Evolutionary conservation across 805 yeast genomes (phyloP).

Genomic region (Candida krabiensis): DNA sequence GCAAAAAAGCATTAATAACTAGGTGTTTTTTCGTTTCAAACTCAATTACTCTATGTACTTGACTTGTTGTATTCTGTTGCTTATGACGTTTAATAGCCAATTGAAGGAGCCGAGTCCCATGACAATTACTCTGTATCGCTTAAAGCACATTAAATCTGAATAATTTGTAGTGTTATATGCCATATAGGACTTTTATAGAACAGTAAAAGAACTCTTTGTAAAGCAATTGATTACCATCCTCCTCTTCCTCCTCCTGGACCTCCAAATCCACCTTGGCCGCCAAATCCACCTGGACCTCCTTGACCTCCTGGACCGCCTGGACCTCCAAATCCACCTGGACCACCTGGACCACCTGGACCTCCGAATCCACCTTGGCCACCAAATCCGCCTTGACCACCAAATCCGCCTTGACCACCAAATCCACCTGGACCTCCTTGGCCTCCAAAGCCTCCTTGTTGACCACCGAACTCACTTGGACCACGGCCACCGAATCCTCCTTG

Average conservation of each 20-base stretch:
- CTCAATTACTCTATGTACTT: too few relatives aligned
- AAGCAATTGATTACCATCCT: conserved; percentile 9
- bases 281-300: conserved; percentile 16
- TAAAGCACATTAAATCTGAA: too few relatives aligned
- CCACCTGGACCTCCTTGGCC: conserved; percentile 7
- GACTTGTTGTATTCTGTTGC: too few relatives aligned
- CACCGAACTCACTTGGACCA: conserved; percentile 14
- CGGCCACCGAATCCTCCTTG: conserved; percentile 8
- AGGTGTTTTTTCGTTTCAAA: too few relatives aligned
- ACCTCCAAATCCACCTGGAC: conserved; percentile 18
- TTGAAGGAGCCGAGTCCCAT: too few relatives aligned
- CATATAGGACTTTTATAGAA: too few relatives aligned
- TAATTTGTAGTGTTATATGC: too few relatives aligned
- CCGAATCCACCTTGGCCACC: conserved; percentile 17
- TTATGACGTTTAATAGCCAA: too few relatives aligned
- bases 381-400: conserved; percentile 13
- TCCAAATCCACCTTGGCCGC: conserved; percentile 21
- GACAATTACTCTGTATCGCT: too few relatives aligned
- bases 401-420: conserved; percentile 23
- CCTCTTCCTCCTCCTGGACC: conserved; percentile 25
- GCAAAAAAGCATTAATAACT: too few relatives aligned
- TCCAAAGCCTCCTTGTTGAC: conserved; percentile 5
- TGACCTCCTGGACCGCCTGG: conserved; percentile 21
- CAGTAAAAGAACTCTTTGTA: too few relatives aligned
- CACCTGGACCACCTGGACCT: conserved; percentile 20